Conservation (phyloP, 768 basidiomycete species). For the Suillus clintonianus region DNA sequence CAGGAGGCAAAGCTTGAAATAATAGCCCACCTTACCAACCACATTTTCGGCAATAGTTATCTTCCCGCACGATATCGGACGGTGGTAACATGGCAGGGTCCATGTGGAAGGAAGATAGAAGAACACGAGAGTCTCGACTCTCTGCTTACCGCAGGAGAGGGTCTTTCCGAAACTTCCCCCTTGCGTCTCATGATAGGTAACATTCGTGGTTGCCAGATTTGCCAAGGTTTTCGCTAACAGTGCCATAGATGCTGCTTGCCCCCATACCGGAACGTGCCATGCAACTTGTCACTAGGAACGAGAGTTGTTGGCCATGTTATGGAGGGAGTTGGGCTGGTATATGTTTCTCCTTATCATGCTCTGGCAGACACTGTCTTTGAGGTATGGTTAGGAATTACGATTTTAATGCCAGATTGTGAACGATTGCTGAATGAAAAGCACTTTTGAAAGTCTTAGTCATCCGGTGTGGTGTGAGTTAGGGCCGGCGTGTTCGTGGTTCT, state of each 20-base stretch:
- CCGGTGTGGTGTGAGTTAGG: slow-evolving; percentile 19
- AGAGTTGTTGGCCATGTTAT: not conserved
- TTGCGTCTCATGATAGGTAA: slow-evolving; percentile 22
- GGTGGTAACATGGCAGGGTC: slow-evolving; percentile 43
- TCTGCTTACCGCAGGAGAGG: slow-evolving; percentile 20
- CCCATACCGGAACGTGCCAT: slow-evolving; percentile 10
- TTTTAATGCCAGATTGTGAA: slow-evolving; percentile 7
- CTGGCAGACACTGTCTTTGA: not conserved
- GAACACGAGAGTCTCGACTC: slow-evolving; percentile 28
- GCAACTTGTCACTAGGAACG: slow-evolving; percentile 4
- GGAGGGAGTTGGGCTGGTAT: not conserved
- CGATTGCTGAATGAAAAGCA: not conserved
- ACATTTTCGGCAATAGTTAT: slow-evolving; percentile 45
- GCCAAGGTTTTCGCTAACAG: not conserved
- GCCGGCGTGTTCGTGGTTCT: slow-evolving; percentile 19
- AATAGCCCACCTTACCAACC: slow-evolving; percentile 49
- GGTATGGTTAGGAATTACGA: slow-evolving; percentile 4
- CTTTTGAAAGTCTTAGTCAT: not conserved
- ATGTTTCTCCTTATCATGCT: not conserved
- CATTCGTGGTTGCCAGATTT: not conserved
- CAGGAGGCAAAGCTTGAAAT: slow-evolving; percentile 36
- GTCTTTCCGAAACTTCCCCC: slow-evolving; percentile 18
- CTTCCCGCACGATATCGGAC: slow-evolving; percentile 35
- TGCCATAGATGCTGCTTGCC: slow-evolving; percentile 10
- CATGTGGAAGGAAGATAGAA: slow-evolving; percentile 35